These are phyloP conservation scores for Flaveria ramosissima DNA, from an alignment of 129 eudicot species.

Conservation along the genomic window DNA sequence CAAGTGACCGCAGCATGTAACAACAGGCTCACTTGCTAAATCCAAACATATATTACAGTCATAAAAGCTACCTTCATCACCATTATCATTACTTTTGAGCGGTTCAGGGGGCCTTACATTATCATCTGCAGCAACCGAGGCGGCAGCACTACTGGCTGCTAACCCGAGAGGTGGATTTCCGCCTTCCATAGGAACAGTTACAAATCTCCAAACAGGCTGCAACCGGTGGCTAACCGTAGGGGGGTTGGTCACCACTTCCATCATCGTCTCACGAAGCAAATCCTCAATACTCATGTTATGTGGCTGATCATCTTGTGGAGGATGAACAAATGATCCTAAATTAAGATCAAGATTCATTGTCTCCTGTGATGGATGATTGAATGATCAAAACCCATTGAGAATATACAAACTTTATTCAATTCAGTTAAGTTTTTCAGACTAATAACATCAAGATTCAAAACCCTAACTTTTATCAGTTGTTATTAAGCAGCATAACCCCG, in stretches of 20 bases:
- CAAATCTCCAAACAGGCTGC: conserved; percentile 46
- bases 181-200: conserved; percentile 44
- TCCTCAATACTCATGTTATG: conserved; percentile 55
- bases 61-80: conserved; percentile 63
- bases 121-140: conserved; percentile 11
- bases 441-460: conserved; percentile 30
- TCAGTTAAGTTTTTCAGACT: conserved; percentile 14
- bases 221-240: conserved; percentile 32
- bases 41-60: conserved; percentile 94
- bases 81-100: conserved; percentile 36
- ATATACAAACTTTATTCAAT: conserved; percentile 18
- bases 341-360: conserved; percentile 84
- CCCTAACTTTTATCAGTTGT: conserved; percentile 20
- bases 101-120: conserved; percentile 34
- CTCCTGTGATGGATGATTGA: conserved; percentile 42
- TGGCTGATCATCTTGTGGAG: conserved; percentile 40
- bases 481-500: background rate
- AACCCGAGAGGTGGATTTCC: conserved; percentile 43
- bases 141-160: conserved; percentile 33
- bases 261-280: conserved; percentile 47
- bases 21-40: conserved; percentile 88
- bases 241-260: conserved; percentile 51
- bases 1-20: conserved; percentile 93
- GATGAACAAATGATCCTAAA: conserved; percentile 57
- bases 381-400: too few species aligned